Conservation (phyloP, 2,329 filamentous ascomycete species). For the Colletotrichum chrysophilum region DNA sequence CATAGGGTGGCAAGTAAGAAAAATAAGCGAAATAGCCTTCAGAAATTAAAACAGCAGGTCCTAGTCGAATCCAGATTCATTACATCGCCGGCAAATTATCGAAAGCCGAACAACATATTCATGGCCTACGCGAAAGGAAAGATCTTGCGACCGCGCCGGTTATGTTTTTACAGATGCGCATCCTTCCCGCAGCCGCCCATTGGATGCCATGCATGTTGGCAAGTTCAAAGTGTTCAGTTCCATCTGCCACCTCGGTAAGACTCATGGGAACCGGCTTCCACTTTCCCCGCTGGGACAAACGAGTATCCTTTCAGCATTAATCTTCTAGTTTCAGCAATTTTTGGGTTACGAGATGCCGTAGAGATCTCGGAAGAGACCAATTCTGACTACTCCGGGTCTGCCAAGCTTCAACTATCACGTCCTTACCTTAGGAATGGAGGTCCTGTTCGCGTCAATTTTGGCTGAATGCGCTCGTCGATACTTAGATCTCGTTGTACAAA, state of each 20-base stretch:
- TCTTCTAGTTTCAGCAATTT: fast-evolving
- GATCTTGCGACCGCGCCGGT: not conserved
- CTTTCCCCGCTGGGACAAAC: not conserved
- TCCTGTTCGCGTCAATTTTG: not conserved
- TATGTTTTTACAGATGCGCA: fast-evolving
- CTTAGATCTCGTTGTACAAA: not conserved
- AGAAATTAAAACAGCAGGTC: fast-evolving
- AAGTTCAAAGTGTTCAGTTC: not conserved
- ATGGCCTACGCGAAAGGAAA: not conserved
- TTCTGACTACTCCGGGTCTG: no score
- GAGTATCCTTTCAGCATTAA: not conserved
- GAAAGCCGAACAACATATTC: not conserved
- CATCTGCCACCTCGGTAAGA: not conserved
- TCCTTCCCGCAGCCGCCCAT: not conserved
- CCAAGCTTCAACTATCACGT: fast-evolving
- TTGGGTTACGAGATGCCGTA: not conserved
- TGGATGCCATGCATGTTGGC: not conserved
- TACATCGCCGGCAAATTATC: not conserved
- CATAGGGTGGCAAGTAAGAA: not conserved
- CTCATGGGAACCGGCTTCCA: not conserved
- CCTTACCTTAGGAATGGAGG: not conserved
- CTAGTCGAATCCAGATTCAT: not conserved
- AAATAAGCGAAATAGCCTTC: not conserved
- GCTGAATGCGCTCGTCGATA: not conserved
- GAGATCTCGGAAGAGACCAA: not conserved